Evolutionary conservation across 352 stramenopile species (phyloP).

Genomic region (Phytopythium sindhum): DNA sequence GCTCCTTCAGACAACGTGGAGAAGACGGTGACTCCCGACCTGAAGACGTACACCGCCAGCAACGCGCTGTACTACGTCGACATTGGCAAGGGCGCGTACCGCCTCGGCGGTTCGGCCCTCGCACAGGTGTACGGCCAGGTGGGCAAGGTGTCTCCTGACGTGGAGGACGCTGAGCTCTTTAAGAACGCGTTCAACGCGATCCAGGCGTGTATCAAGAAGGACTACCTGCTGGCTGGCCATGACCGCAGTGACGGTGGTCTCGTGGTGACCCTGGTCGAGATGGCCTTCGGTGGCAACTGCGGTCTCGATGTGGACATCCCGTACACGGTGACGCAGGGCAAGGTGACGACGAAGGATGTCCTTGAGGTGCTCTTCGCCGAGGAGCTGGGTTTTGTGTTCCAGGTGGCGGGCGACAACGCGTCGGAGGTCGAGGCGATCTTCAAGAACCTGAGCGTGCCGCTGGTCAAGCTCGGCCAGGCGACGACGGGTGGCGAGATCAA

Average conservation of each 20-base stretch:
- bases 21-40: conserved; percentile 96
- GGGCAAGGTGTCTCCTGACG: conserved; percentile 83
- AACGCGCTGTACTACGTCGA: conserved; percentile 95
- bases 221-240: conserved; percentile 94
- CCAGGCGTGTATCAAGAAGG: conserved; percentile 90
- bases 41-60: conserved; percentile 88
- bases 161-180: conserved; percentile 92
- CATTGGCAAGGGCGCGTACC: conserved; percentile 86
- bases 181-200: conserved; percentile 94
- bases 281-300: conserved; percentile 99
- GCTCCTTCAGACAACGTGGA: conserved; percentile 96
- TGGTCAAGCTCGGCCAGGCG: conserved; percentile 90
- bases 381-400: conserved; percentile 96
- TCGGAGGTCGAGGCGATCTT: conserved; percentile 88
- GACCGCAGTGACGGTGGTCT: conserved; percentile 98
- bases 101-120: conserved; percentile 95
- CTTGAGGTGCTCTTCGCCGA: conserved; percentile 94
- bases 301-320: conserved; percentile 93
- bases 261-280: conserved; percentile 94
- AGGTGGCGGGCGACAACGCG: conserved; percentile 78
- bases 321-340: conserved; percentile 19
- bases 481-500: conserved; percentile 83
- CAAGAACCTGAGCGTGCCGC: conserved; percentile 67
- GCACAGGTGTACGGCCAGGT: conserved; percentile 92
- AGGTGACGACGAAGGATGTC: conserved; percentile 55